phyloP scores from a whole-genome alignment of 2,329 filamentous ascomycete species.

The Pyrenophora graminea region DNA sequence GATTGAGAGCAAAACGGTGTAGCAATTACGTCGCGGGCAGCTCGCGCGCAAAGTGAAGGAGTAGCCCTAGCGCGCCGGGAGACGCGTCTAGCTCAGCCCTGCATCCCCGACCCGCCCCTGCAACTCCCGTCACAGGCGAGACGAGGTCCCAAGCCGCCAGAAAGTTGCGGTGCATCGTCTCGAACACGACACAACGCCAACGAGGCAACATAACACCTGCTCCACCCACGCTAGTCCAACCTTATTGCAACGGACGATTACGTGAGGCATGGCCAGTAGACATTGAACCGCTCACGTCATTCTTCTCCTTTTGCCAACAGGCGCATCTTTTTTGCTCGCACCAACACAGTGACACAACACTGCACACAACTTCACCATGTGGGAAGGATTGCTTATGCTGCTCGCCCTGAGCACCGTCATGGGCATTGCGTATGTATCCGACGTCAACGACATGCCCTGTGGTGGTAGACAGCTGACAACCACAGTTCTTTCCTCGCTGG shows the following conservation, averaged over 20 bases:
- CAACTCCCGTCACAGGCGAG: conserved; percentile 6
- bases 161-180: conserved; percentile 17
- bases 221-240: conserved; percentile 4
- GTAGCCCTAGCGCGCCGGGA: conserved; percentile 24
- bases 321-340: conserved; percentile 21
- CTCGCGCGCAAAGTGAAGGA: conserved; percentile 19
- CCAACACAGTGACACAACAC: conserved; percentile 14
- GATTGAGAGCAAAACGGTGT: conserved; percentile 2
- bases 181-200: conserved; percentile 4
- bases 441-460: neutral
- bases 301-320: conserved; percentile 15
- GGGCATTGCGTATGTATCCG: conserved; percentile 61
- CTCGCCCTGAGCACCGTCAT: conserved; percentile 68
- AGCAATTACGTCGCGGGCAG: neutral
- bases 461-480: conserved; percentile 16
- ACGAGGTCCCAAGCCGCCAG: conserved; percentile 2
- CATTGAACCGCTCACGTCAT: conserved; percentile 14
- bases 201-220: conserved; percentile 3
- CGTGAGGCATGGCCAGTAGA: conserved; percentile 22
- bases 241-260: conserved; percentile 4
- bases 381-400: conserved; percentile 69
- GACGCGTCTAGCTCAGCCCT: conserved; percentile 34
- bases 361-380: conserved; percentile 45
- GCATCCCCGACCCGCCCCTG: conserved; percentile 15
- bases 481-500: conserved; percentile 89